Evolutionary conservation across 164 flowering plant genomes (phyloP).

Genomic region (Amborella trichopoda): DNA sequence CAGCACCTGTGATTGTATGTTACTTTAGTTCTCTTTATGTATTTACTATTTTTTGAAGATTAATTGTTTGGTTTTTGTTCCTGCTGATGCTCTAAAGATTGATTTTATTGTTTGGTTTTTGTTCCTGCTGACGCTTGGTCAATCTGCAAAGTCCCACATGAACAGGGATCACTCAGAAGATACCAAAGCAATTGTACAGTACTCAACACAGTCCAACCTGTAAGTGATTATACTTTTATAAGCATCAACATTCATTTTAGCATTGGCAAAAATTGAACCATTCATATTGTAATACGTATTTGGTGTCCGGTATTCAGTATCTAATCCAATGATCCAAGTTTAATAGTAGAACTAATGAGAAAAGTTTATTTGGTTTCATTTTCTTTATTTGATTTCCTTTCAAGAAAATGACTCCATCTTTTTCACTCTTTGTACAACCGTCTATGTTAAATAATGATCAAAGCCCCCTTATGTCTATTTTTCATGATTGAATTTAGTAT

Average conservation of each 20-base stretch:
- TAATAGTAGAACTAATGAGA: no score
- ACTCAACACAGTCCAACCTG: conserved; percentile 66
- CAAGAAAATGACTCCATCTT: no score
- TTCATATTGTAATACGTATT: background rate
- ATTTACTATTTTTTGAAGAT: background rate
- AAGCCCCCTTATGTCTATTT: no score
- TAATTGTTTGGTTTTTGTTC: no score
- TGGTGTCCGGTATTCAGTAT: background rate
- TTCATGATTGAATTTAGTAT: no score
- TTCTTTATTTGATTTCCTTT: no score
- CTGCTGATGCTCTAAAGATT: no score
- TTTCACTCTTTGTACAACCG: no score
- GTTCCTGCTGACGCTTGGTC: background rate
- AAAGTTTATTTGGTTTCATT: no score
- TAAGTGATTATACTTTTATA: conserved; percentile 13
- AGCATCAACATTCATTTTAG: no score
- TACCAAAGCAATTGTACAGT: conserved; percentile 72
- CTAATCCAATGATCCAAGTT: background rate
- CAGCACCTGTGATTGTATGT: conserved; percentile 72
- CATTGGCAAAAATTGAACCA: background rate
- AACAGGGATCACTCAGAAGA: conserved; percentile 90
- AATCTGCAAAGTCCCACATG: conserved; percentile 69
- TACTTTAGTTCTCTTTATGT: conserved; percentile 1
- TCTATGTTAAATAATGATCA: no score
- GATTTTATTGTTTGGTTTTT: background rate